Base-by-base conservation (phyloP, 176 grass and related monocot genomes). In the Bolboschoenus planiculmis region DNA sequence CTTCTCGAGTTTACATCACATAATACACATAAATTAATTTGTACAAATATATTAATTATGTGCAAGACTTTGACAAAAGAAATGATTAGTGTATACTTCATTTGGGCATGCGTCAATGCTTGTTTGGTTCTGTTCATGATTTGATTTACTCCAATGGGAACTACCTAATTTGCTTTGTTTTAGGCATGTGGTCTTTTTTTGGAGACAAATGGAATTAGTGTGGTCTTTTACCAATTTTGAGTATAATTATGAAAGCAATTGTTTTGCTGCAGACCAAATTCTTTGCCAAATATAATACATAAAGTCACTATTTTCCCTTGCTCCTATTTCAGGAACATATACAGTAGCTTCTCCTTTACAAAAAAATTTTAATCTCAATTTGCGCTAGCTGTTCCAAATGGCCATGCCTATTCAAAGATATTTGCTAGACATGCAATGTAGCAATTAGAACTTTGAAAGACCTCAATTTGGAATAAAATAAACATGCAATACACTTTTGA, bases 81-180 rank as follows among this genome's bases (percentile, higher is more conserved):
- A 80, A 60, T 60, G 54, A 60, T 76, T 31, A 35, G 78, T 58
- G 55, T 29, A 58, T 80, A 60, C 50, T 63, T 82, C 39, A 62
- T 82, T 82, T 65, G 57, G 54, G 7, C 47, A 80, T 56, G 36
- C 50, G 60, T 39, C 36, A n/a, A 80, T 31, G 50, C n/a, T 33
- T 80, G 56, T 80, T 56, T 80, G 18, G 36, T 82, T 64, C 79
- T 82, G 79, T 82, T 65, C 79, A 82, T 47, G 79, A 82, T 65
- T 65, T 82, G 36, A 82, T 82, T 62, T 46, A 58, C 50, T 46
- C 30, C 64, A 82, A 44, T 15, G n/a, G 79, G 3, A 82, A 47
- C 5, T 51, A 51, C 27, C 36, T 64, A 62, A 3, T 46, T 64
- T 44, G 15, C 9, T 26, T 80, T 80, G 16, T 56, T 34, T 35